Conservation (phyloP, 805 yeast species). For the Debaryomyces castellii region DNA sequence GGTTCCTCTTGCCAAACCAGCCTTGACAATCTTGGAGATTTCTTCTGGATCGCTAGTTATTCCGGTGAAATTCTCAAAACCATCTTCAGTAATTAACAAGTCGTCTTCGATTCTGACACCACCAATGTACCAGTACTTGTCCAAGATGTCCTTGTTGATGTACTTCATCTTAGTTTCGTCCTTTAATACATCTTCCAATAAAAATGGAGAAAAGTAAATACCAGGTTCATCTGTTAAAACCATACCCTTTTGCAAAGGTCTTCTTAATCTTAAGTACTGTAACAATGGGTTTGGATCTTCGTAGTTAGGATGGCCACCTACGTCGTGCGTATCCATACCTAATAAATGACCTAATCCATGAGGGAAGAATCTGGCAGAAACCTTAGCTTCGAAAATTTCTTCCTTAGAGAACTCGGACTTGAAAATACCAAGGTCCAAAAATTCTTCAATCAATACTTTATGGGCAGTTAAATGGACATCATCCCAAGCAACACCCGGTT, state of each 20-base stretch:
- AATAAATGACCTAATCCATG: constrained; percentile 94
- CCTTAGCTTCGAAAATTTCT: constrained; percentile 68
- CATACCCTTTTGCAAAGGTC: constrained; percentile 72
- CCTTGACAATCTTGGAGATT: constrained; percentile 70
- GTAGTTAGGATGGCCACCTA: constrained; percentile 85
- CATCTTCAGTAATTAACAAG: constrained; percentile 70
- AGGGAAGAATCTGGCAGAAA: constrained; percentile 82
- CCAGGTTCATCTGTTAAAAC: constrained; percentile 96
- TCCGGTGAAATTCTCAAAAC: constrained; percentile 77
- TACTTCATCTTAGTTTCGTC: constrained; percentile 48
- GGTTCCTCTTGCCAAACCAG: constrained; percentile 63
- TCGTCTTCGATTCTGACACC: constrained; percentile 98
- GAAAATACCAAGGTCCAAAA: constrained; percentile 76
- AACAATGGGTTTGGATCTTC: constrained; percentile 78
- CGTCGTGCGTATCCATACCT: constrained; percentile 96
- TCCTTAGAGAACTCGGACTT: constrained; percentile 50
- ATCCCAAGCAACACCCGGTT: constrained; percentile 87
- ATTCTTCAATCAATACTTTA: constrained; percentile 66
- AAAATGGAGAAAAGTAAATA: constrained; percentile 80
- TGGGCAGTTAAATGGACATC: constrained; percentile 81
- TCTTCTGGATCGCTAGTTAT: constrained; percentile 86
- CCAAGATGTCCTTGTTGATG: constrained; percentile 64
- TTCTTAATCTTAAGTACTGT: constrained; percentile 75
- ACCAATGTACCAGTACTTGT: constrained; percentile 85
- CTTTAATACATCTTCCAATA: constrained; percentile 63